Conservation (phyloP, 176 grass and related monocot species). For the Pontederia paniculata region DNA sequence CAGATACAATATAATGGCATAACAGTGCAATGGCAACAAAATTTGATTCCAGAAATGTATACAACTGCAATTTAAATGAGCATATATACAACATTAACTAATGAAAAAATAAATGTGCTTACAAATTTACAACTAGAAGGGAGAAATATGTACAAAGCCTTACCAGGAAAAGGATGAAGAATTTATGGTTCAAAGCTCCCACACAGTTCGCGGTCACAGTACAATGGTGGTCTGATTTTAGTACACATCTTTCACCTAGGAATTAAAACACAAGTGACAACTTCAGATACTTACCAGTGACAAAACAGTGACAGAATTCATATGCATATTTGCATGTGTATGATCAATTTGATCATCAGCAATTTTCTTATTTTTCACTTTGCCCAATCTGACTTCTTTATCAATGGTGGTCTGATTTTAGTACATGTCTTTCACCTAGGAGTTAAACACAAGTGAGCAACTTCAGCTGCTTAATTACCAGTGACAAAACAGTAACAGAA, state of each 20-base stretch:
- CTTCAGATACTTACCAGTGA: neutral
- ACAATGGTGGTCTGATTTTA: neutral
- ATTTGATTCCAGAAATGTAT: neutral
- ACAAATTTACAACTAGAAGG: neutral
- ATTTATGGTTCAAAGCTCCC: neutral
- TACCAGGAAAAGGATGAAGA: constrained; percentile 3
- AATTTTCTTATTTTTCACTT: too few relatives aligned
- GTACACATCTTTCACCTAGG: neutral
- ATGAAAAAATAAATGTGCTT: too few relatives aligned
- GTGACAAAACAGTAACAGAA: neutral
- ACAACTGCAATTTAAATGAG: neutral
- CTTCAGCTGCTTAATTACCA: neutral
- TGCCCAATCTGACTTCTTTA: neutral
- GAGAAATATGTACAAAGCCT: neutral
- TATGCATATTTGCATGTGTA: too few relatives aligned
- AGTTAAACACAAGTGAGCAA: neutral
- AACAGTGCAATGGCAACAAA: neutral
- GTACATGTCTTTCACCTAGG: neutral
- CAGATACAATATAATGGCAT: neutral
- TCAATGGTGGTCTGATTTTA: neutral
- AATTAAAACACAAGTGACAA: neutral
- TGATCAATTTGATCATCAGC: too few relatives aligned
- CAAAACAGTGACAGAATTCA: neutral
- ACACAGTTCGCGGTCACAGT: neutral
- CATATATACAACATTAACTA: too few relatives aligned